Conservation (phyloP, 148 eudicot species). For the Chenopodium berlandieri region DNA sequence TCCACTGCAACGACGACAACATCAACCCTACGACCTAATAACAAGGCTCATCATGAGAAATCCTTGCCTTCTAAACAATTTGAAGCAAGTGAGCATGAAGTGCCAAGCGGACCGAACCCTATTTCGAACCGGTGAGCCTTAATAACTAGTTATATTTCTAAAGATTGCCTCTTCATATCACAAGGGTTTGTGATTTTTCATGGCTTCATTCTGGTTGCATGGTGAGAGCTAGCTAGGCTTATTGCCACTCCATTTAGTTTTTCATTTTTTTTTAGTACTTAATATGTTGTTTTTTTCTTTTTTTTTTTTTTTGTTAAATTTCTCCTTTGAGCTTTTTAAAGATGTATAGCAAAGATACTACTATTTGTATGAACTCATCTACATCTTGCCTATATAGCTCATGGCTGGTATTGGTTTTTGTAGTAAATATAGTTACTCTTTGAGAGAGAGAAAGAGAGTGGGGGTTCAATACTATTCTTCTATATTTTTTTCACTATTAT, state of each 20-base stretch:
- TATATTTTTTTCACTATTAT: neutral
- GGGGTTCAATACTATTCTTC: slow-evolving; percentile 7
- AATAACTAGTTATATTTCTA: neutral
- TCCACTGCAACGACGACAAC: neutral
- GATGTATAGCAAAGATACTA: slow-evolving; percentile 34
- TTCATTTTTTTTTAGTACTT: slow-evolving; percentile 8
- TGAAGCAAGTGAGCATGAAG: slow-evolving; percentile 64
- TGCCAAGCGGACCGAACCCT: slow-evolving; percentile 92
- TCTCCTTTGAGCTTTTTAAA: slow-evolving; percentile 26
- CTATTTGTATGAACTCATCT: slow-evolving; percentile 31
- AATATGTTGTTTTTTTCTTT: slow-evolving; percentile 5
- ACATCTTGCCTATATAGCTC: slow-evolving; percentile 16
- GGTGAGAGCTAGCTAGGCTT: neutral
- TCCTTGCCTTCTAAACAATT: slow-evolving; percentile 39
- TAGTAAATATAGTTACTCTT: slow-evolving; percentile 12
- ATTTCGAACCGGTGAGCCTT: slow-evolving; percentile 60
- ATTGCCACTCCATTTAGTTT: slow-evolving; percentile 8
- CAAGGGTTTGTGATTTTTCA: slow-evolving; percentile 15
- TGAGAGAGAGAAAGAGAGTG: neutral
- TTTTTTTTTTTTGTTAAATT: neutral
- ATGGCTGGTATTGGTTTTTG: slow-evolving; percentile 26
- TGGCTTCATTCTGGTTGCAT: neutral
- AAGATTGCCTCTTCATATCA: slow-evolving; percentile 1
- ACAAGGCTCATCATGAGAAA: slow-evolving; percentile 20
- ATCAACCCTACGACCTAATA: slow-evolving; percentile 22